Conservation (phyloP, 2,329 filamentous ascomycete genomes). For the Colletotrichum falcatum region DNA sequence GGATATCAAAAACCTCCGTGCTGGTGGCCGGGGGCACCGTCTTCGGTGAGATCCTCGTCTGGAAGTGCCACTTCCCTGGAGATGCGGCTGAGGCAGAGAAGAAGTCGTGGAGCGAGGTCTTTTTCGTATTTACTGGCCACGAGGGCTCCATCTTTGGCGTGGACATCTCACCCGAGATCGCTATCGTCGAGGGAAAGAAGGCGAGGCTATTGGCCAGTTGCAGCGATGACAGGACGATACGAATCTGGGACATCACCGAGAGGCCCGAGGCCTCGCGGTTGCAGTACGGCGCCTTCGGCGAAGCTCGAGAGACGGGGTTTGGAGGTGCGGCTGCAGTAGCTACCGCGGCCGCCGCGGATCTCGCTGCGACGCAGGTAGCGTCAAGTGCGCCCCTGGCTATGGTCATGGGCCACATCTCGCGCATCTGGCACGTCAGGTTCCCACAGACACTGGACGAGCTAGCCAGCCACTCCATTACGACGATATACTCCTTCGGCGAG, state of each 20-base stretch:
- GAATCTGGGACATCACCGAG: constrained; percentile 85
- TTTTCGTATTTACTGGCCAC: constrained; percentile 74
- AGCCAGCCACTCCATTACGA: constrained; percentile 49
- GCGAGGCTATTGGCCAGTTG: constrained; percentile 85
- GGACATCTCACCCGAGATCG: constrained; percentile 73
- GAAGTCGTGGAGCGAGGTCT: constrained; percentile 53
- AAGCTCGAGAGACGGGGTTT: constrained; percentile 72
- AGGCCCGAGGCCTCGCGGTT: constrained; percentile 46
- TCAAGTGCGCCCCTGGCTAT: constrained; percentile 68
- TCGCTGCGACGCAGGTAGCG: constrained; percentile 44
- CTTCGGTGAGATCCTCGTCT: constrained; percentile 93
- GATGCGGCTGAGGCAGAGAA: constrained; percentile 21
- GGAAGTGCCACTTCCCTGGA: constrained; percentile 72
- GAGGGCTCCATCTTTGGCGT: constrained; percentile 96
- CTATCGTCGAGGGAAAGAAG: constrained; percentile 50
- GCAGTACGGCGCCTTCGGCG: constrained; percentile 46
- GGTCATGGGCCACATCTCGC: constrained; percentile 86
- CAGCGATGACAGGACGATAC: constrained; percentile 92
- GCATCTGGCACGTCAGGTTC: constrained; percentile 90
- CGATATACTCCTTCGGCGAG: constrained; percentile 84
- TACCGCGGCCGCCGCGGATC: constrained; percentile 45
- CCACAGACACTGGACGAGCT: constrained; percentile 49
- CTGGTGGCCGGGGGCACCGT: constrained; percentile 90
- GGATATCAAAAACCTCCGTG: constrained; percentile 68
- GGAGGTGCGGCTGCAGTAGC: constrained; percentile 50